Conservation (phyloP, 495 filamentous ascomycete genomes). For the Xanthoparmelia taractica region DNA sequence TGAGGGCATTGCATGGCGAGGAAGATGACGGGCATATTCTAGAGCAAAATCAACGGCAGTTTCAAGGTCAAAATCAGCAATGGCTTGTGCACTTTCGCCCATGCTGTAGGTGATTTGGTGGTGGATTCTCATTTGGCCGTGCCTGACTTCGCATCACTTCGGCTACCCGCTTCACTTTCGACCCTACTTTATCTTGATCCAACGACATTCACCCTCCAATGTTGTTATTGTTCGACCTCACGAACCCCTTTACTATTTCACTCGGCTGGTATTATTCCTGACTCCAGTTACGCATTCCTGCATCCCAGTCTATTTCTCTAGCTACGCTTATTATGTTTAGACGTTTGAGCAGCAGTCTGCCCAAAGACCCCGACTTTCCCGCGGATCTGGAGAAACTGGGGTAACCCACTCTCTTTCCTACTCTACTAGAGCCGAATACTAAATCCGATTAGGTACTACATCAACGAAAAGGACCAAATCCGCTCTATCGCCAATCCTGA, state of each 20-base stretch:
- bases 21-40: background rate
- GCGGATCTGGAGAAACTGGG: slow-evolving; percentile 58
- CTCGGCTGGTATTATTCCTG: background rate
- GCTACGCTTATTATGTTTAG: slow-evolving; percentile 51
- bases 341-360: slow-evolving; percentile 54
- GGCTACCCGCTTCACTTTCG: slow-evolving; percentile 8
- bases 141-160: background rate
- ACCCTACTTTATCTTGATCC: slow-evolving; percentile 5
- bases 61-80: background rate
- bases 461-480: slow-evolving; percentile 66
- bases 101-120: background rate
- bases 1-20: slow-evolving; percentile 5
- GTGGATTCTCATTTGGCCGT: slow-evolving; percentile 1
- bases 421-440: background rate
- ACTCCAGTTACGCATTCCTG: background rate
- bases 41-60: background rate
- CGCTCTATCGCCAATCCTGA: slow-evolving; percentile 56
- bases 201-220: background rate
- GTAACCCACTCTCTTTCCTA: slow-evolving; percentile 38
- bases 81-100: background rate
- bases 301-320: background rate
- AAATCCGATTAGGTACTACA: slow-evolving; percentile 50
- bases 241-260: background rate
- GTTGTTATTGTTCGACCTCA: background rate
- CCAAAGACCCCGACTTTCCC: slow-evolving; percentile 59